Evolutionary conservation across 2,329 filamentous ascomycete species (phyloP).

Genomic region (Scortechinia acanthostroma): DNA sequence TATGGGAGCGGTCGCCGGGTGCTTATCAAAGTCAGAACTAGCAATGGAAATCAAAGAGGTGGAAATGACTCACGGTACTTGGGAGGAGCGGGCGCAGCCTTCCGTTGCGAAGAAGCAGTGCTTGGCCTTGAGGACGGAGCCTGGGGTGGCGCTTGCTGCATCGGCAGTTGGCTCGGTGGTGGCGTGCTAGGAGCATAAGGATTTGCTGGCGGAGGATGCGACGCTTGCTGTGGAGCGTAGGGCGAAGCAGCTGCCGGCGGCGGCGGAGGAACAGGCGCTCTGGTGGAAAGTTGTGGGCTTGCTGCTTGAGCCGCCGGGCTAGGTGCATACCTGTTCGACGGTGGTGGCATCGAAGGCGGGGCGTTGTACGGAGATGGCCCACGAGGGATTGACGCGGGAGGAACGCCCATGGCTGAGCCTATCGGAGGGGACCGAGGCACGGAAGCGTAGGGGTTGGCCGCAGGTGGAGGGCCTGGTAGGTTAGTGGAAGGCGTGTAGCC

Average conservation of each 20-base stretch:
- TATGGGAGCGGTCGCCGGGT: slow-evolving; percentile 80
- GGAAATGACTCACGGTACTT: background rate
- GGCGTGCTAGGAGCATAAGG: slow-evolving; percentile 37
- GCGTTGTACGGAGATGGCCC: background rate
- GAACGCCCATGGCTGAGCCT: background rate
- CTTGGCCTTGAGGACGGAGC: slow-evolving; percentile 41
- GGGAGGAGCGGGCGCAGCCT: background rate
- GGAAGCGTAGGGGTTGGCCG: slow-evolving; percentile 20
- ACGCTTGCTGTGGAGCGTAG: slow-evolving; percentile 25
- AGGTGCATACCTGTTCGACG: slow-evolving; percentile 13
- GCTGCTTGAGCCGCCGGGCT: background rate
- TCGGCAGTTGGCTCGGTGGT: slow-evolving; percentile 18
- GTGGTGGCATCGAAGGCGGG: slow-evolving; percentile 8
- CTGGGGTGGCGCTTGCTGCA: slow-evolving; percentile 7
- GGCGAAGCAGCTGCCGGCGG: background rate
- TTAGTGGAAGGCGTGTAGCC: background rate
- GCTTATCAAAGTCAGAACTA: background rate
- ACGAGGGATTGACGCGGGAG: background rate
- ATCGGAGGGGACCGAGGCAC: slow-evolving; percentile 11
- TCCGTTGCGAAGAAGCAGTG: background rate
- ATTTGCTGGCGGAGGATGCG: slow-evolving; percentile 23
- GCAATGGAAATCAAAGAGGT: background rate
- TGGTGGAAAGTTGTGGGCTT: background rate
- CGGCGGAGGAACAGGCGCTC: background rate
- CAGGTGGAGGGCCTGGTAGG: background rate